phyloP scores from a whole-genome alignment of 1,284 basidiomycete species.

The Xanthoconium separans region DNA sequence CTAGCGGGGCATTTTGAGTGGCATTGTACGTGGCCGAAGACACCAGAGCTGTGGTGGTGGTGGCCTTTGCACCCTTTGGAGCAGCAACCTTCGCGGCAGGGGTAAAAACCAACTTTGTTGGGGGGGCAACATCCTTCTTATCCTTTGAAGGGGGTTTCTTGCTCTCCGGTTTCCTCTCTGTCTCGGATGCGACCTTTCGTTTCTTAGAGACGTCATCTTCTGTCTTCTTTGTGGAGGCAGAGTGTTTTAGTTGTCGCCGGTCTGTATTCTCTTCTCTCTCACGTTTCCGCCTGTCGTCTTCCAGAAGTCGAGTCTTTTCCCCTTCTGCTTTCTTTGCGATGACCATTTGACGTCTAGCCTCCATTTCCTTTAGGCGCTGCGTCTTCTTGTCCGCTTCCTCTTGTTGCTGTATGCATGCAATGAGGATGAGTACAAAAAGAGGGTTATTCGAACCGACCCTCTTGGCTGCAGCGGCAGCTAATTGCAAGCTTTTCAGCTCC shows the following conservation, averaged over 20 bases:
- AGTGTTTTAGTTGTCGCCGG: conserved; percentile 51
- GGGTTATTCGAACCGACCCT: conserved; percentile 52
- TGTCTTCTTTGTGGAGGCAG: conserved; percentile 51
- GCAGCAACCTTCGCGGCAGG: conserved; percentile 33
- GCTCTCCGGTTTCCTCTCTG: conserved; percentile 55
- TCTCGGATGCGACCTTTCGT: conserved; percentile 55
- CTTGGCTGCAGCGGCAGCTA: conserved; percentile 77
- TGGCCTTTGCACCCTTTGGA: conserved; percentile 23
- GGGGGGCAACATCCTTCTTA: conserved; percentile 35
- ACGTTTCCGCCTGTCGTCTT: conserved; percentile 70
- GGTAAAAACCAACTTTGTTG: conserved; percentile 37
- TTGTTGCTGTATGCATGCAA: conserved; percentile 62
- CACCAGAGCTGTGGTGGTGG: conserved; percentile 23
- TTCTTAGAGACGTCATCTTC: conserved; percentile 73
- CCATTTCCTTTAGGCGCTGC: conserved; percentile 73
- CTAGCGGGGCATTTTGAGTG: conserved; percentile 24
- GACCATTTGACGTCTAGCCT: conserved; percentile 68
- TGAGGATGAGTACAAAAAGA: conserved; percentile 6
- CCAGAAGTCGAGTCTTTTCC: conserved; percentile 55
- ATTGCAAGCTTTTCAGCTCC: conserved; percentile 81
- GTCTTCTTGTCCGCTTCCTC: conserved; percentile 81
- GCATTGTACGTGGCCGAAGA: conserved; percentile 37
- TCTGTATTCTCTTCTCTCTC: conserved; percentile 74
- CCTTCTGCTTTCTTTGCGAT: conserved; percentile 78
- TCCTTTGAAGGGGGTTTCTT: conserved; percentile 56